phyloP scores from a whole-genome alignment of 2,329 filamentous ascomycete species.

The Sclerotinia subarctica region DNA sequence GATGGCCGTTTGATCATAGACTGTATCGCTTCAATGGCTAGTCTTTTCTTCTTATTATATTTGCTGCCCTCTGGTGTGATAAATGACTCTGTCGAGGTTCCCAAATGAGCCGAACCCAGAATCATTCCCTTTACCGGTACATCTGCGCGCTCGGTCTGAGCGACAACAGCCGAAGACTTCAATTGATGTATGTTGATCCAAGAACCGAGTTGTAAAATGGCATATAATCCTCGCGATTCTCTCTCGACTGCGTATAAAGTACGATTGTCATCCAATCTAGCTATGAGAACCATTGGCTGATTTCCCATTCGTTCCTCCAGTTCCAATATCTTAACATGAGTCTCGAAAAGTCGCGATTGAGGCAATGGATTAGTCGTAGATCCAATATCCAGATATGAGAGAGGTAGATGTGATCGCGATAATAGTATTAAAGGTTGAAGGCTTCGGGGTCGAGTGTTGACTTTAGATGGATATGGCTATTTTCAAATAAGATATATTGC shows the following conservation, averaged over 20 bases:
- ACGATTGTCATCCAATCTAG: conserved; percentile 53
- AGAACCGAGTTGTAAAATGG: conserved; percentile 62
- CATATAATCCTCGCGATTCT: conserved; percentile 59
- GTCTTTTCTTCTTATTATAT: conserved; percentile 49
- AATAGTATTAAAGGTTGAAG: conserved; percentile 61
- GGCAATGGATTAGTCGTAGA: conserved; percentile 50
- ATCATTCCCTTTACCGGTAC: conserved; percentile 25
- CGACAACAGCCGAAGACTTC: conserved; percentile 48
- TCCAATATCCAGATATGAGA: conserved; percentile 60
- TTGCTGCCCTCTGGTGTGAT: conserved; percentile 30
- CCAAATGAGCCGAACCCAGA: background rate
- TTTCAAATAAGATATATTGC: conserved; percentile 22
- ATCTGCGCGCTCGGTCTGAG: conserved; percentile 40
- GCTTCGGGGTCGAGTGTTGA: conserved; percentile 51
- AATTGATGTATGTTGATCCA: conserved; percentile 63
- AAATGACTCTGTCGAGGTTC: background rate
- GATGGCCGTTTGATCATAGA: conserved; percentile 53
- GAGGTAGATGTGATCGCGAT: conserved; percentile 55
- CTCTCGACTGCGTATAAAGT: conserved; percentile 63
- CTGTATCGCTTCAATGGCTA: conserved; percentile 62
- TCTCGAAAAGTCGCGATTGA: conserved; percentile 56
- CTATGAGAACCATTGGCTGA: conserved; percentile 57
- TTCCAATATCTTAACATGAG: conserved; percentile 60
- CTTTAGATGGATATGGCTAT: conserved; percentile 55
- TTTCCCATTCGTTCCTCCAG: conserved; percentile 58